Conservation (phyloP, 768 basidiomycete genomes). For the Coprinopsis sp. region DNA sequence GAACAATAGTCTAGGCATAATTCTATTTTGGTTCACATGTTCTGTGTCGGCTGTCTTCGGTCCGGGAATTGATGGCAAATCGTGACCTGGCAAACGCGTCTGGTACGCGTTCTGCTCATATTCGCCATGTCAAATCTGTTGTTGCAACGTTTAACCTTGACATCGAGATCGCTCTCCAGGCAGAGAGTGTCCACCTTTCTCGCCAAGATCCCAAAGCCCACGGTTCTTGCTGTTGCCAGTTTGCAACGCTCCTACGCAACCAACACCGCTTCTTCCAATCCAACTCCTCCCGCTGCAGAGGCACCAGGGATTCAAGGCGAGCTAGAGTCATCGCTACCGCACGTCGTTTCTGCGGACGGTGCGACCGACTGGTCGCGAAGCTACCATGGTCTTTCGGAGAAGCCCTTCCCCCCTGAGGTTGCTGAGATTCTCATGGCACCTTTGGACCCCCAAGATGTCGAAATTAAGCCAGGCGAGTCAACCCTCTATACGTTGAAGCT, state of each 20-base stretch:
- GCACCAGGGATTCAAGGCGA: too few relatives aligned
- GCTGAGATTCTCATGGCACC: conserved; percentile 71
- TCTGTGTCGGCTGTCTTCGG: background rate
- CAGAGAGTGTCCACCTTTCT: too few relatives aligned
- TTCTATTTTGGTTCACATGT: background rate
- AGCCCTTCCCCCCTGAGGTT: conserved; percentile 74
- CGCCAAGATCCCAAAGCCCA: too few relatives aligned
- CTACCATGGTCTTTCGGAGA: conserved; percentile 73
- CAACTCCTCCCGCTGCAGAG: too few relatives aligned
- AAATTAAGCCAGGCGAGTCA: conserved; percentile 85
- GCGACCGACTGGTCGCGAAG: conserved; percentile 84
- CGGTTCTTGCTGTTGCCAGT: too few relatives aligned
- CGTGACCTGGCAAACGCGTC: too few relatives aligned
- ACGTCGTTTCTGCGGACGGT: conserved; percentile 18
- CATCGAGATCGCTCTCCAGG: too few relatives aligned
- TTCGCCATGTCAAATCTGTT: too few relatives aligned
- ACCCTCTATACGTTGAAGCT: background rate
- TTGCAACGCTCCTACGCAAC: too few relatives aligned
- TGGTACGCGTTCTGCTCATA: too few relatives aligned
- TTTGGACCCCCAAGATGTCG: conserved; percentile 73
- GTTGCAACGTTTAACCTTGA: too few relatives aligned
- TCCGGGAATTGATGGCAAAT: background rate
- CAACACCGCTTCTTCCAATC: too few relatives aligned
- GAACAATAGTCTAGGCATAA: conserved; percentile 1
- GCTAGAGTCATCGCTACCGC: conserved; percentile 10